Evolutionary conservation across 2,329 filamentous ascomycete genomes (phyloP).

Genomic region (Gnomoniopsis sp.): DNA sequence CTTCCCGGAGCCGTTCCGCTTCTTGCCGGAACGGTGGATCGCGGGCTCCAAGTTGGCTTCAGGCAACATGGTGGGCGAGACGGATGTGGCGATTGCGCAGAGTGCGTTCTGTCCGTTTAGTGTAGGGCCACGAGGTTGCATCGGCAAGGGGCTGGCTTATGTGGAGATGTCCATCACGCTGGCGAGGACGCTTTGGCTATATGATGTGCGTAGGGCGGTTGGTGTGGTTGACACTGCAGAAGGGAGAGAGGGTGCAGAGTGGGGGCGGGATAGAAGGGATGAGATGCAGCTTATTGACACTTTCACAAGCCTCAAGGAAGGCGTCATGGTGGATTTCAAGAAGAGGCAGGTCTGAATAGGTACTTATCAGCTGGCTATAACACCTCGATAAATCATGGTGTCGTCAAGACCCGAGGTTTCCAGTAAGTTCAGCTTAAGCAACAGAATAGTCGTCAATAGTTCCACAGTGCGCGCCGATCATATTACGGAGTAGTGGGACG

Average conservation of each 20-base stretch:
- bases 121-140: constrained; percentile 67
- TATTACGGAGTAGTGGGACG: not conserved
- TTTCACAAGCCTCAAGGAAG: constrained; percentile 72
- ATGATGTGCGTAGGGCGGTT: constrained; percentile 53
- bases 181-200: constrained; percentile 58
- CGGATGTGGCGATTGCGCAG: constrained; percentile 54
- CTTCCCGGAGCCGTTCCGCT: constrained; percentile 57
- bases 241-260: constrained; percentile 45
- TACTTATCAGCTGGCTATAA: not conserved
- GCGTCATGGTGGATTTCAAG: constrained; percentile 64
- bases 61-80: constrained; percentile 40
- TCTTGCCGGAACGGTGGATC: constrained; percentile 65
- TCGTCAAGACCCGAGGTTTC: too few relatives aligned
- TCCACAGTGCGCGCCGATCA: not conserved
- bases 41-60: constrained; percentile 38
- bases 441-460: too few relatives aligned
- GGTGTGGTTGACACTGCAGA: constrained; percentile 50
- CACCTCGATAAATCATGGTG: too few relatives aligned
- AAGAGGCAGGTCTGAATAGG: constrained; percentile 21
- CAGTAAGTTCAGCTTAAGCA: too few relatives aligned
- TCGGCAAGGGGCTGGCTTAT: constrained; percentile 68
- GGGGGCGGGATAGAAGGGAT: constrained; percentile 49
- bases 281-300: constrained; percentile 72
- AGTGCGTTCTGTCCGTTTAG: constrained; percentile 73
- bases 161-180: constrained; percentile 63